phyloP scores from a whole-genome alignment of 805 yeast species.

The Pichia eremophila region DNA sequence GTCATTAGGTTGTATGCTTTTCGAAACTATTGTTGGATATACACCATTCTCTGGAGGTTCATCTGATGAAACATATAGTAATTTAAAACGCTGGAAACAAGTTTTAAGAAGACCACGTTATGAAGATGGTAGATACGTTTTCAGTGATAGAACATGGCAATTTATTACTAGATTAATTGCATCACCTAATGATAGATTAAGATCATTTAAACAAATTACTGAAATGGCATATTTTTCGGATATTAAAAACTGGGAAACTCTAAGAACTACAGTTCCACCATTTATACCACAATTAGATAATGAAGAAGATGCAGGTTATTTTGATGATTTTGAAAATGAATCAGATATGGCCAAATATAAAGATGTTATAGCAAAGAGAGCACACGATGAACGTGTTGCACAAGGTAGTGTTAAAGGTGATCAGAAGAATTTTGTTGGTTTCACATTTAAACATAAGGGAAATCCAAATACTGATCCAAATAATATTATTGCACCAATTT shows the following conservation, averaged over 20 bases:
- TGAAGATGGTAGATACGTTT: conserved; percentile 83
- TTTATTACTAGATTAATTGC: conserved; percentile 73
- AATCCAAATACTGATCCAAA: conserved; percentile 41
- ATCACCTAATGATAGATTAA: conserved; percentile 63
- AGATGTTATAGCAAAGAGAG: conserved; percentile 90
- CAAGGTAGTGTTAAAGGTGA: conserved; percentile 51
- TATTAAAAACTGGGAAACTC: conserved; percentile 55
- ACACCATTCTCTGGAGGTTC: conserved; percentile 95
- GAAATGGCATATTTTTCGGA: conserved; percentile 77
- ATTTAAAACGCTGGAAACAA: conserved; percentile 86
- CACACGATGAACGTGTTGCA: conserved; percentile 71
- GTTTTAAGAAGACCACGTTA: conserved; percentile 84
- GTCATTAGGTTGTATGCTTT: conserved; percentile 96
- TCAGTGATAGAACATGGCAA: conserved; percentile 95
- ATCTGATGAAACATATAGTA: conserved; percentile 90
- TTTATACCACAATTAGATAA: conserved; percentile 94
- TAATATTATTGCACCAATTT: conserved; percentile 26
- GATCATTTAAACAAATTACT: conserved; percentile 73
- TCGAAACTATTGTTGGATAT: conserved; percentile 92
- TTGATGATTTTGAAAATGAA: conserved; percentile 94
- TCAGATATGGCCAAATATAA: conserved; percentile 96
- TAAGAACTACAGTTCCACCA: conserved; percentile 76
- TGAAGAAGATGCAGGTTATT: conserved; percentile 97
- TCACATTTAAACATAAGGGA: conserved; percentile 83
- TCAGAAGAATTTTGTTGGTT: conserved; percentile 79